Evolutionary conservation across 169 alveolate genomes (phyloP), one percentile per base, ranked within the genome.

Genomic region (Miamiensis avidus): DNA sequence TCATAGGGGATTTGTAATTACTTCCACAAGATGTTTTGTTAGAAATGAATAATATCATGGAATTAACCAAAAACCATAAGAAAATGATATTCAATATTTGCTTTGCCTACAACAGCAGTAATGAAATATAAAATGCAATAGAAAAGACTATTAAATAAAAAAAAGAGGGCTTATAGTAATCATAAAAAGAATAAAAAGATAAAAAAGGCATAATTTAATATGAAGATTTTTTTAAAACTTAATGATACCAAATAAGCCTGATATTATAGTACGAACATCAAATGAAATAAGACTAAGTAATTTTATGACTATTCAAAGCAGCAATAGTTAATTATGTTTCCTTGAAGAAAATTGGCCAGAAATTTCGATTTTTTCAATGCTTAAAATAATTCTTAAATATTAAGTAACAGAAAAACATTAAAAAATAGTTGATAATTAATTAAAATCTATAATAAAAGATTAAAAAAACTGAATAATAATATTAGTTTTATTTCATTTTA

Each of bases 1-100:
- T 89, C 31, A 74, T 81, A 25, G 93, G 93, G 20, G 88, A 85
- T 29, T 28, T 89, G 26, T 82, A 75, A 29, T 73, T 85, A 29
- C 72, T 85, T 0, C 91, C 91, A 0, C 75, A 89, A 49, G 91
- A 85, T 74, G 91, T 85, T 1, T 73, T 65, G 28, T 28, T 81
- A 65, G 88, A 86, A 26, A 64, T 89, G 82, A 20, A 27, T 11
- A 64, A 81, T 69, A 72, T 84, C 0, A 83, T 74, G 87, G 91
- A 89, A 33, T 27, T 34, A 31, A 89, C 93, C 27, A 85, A 82
- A 31, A 64, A 86, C 31, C 30, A 85, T 82, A 77, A 30, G 25
- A 32, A 74, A 25, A 78, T 64, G 16, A 32, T 29, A 20, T 75
- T 89, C 25, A 78, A 89, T 73, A 79, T 89, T 34, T 86, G 89